Percentiles rank a stretch among this genome's conserved stretches.
phyloP scores from a whole-genome alignment of 2,329 filamentous ascomycete genomes.

The Ophiocordyceps sinensis region DNA sequence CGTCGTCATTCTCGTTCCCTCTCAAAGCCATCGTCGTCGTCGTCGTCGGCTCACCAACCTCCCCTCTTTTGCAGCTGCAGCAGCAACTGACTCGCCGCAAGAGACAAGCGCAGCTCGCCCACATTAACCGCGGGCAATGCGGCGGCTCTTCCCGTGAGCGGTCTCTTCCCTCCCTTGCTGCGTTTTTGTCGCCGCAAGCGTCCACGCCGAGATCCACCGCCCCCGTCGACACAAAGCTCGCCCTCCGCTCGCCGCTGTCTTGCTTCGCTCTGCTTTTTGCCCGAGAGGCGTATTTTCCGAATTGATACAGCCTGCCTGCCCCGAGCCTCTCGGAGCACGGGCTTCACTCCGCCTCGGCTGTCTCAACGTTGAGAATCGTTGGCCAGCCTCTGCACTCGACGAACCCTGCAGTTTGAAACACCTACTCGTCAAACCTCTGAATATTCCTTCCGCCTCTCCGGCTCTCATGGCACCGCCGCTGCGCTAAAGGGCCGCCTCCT shows the following conservation, averaged over 20 bases:
- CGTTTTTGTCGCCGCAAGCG: background rate
- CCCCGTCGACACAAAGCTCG: background rate
- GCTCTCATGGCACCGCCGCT: conserved; percentile 3
- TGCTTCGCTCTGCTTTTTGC: no score
- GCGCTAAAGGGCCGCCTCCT: background rate
- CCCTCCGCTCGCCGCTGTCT: no score
- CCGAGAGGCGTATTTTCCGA: no score
- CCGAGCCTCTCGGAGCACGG: no score
- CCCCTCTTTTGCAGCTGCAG: background rate
- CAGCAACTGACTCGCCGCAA: background rate
- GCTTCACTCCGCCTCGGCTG: no score
- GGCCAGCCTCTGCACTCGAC: background rate
- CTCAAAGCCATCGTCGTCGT: no score
- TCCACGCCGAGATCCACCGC: background rate
- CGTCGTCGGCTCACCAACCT: no score
- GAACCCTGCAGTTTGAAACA: background rate
- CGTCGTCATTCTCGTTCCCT: no score
- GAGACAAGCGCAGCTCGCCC: background rate
- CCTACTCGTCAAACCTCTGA: background rate
- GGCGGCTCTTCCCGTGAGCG: background rate
- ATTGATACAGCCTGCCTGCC: no score
- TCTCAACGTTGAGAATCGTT: no score
- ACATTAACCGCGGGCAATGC: background rate
- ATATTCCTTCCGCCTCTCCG: background rate
- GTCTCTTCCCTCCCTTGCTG: background rate